Percentiles rank a stretch among this genome's conserved stretches.
Conservation (phyloP, 257 asterid genomes). For the Nicotiana noctiflora region DNA sequence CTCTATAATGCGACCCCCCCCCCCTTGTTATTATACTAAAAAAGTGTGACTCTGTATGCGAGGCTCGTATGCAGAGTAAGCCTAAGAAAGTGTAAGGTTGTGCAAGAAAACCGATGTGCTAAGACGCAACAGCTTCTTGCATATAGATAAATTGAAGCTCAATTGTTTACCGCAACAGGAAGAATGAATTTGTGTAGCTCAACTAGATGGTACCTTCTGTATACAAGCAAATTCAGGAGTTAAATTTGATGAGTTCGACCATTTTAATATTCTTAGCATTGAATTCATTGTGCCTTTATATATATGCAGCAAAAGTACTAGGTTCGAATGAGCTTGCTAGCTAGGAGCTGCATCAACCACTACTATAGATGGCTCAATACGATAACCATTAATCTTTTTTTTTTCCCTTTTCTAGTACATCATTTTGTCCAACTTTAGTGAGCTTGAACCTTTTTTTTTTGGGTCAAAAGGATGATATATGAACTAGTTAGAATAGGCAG, state of each 20-base stretch:
- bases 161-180: neutral
- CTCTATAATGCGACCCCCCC: neutral
- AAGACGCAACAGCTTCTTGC: neutral
- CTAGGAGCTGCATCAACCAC: neutral
- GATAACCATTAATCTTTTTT: no score
- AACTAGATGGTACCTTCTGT: neutral
- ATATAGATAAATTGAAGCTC: neutral
- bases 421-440: no score
- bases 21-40: neutral
- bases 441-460: no score
- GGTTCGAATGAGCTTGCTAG: no score
- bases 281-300: neutral
- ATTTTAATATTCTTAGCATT: neutral
- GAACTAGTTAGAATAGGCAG: no score
- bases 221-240: neutral
- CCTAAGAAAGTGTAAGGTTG: neutral
- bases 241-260: neutral
- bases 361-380: neutral
- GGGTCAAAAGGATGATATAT: no score
- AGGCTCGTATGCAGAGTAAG: neutral
- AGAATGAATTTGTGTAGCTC: neutral
- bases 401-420: no score
- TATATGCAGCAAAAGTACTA: no score
- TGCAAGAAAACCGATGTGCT: neutral
- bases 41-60: neutral